A percentile compares a stretch with the other conserved stretches of the same genome.
Conservation (phyloP, 2,329 filamentous ascomycete species). For the Venturia asperata region DNA sequence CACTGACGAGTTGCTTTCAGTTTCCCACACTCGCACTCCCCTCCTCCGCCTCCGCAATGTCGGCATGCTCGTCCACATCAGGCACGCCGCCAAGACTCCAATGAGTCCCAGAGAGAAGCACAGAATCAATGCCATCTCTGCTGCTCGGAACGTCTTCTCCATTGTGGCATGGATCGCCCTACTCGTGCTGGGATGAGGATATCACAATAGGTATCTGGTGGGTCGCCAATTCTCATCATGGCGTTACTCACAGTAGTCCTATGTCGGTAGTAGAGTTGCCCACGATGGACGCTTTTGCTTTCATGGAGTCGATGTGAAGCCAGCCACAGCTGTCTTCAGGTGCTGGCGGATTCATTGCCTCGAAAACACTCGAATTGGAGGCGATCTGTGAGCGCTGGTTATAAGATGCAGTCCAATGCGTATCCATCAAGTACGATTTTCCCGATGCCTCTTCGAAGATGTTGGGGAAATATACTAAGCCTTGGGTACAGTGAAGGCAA, state of each 20-base stretch:
- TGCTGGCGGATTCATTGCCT: not conserved
- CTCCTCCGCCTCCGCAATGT: slow-evolving; percentile 7
- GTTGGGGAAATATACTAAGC: not conserved
- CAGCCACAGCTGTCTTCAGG: not conserved
- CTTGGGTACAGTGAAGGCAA: not conserved
- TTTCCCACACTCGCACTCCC: not conserved
- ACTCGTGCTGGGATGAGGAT: not conserved
- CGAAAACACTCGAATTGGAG: not conserved
- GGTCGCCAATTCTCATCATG: not conserved
- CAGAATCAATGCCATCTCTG: not conserved
- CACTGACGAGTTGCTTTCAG: not conserved
- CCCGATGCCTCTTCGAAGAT: too few relatives aligned
- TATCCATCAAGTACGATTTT: not conserved
- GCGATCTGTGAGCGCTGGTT: not conserved
- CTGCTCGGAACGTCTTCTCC: not conserved
- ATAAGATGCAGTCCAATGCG: not conserved
- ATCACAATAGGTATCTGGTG: not conserved
- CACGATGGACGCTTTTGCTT: not conserved
- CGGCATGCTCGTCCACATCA: not conserved
- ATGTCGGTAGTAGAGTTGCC: not conserved
- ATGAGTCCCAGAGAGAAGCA: not conserved
- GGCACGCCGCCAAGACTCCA: not conserved
- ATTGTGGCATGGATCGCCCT: not conserved
- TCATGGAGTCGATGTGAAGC: not conserved
- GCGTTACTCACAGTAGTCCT: not conserved